phyloP scores from a whole-genome alignment of 2,329 filamentous ascomycete species.

The Beauveria rudraprayagi region DNA sequence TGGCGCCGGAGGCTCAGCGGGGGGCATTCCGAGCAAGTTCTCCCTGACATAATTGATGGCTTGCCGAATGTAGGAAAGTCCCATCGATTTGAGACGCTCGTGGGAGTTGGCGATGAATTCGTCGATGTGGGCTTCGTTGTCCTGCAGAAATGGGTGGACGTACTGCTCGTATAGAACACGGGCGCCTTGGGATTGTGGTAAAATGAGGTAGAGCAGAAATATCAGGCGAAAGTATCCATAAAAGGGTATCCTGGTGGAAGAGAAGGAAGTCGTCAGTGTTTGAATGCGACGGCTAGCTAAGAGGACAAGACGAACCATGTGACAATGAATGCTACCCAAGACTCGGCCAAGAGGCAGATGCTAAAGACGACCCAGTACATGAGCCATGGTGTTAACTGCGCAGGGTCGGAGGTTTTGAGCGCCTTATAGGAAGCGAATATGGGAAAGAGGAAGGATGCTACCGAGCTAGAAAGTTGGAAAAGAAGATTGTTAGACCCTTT shows the following conservation, averaged over 20 bases:
- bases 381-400: constrained; percentile 89
- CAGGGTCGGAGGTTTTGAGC: constrained; percentile 82
- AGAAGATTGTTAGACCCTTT: constrained; percentile 10
- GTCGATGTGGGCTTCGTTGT: constrained; percentile 86
- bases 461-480: constrained; percentile 49
- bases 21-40: constrained; percentile 69
- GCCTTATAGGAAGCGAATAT: constrained; percentile 98
- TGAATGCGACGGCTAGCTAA: background rate
- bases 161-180: constrained; percentile 76
- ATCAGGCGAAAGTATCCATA: constrained; percentile 85
- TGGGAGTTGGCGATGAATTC: constrained; percentile 78
- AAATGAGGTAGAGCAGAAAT: constrained; percentile 86
- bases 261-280: background rate
- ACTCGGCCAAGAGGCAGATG: constrained; percentile 73
- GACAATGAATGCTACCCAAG: constrained; percentile 80
- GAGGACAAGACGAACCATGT: constrained; percentile 50
- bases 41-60: constrained; percentile 65
- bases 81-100: constrained; percentile 67
- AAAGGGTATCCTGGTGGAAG: constrained; percentile 64
- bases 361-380: constrained; percentile 98
- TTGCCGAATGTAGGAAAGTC: constrained; percentile 66
- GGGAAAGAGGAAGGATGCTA: constrained; percentile 86
- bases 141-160: constrained; percentile 77
- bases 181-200: constrained; percentile 95
- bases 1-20: constrained; percentile 33